phyloP scores from a whole-genome alignment of 192 early-diverging fungal genomes.

The Blastocladiella britannica region DNA sequence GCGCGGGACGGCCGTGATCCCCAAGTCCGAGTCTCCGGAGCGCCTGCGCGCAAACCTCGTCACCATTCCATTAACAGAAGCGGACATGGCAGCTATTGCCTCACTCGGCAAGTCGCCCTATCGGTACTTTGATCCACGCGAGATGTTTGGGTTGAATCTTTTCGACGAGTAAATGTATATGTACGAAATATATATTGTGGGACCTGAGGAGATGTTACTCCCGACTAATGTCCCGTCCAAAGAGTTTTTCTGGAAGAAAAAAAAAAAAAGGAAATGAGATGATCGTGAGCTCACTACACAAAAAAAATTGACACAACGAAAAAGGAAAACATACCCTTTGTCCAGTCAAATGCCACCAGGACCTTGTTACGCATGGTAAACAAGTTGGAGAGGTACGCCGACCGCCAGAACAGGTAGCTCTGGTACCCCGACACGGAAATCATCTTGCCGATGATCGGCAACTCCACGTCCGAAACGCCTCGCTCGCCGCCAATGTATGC shows the following conservation, averaged over 20 bases:
- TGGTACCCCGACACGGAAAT: not conserved
- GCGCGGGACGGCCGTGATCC: too few species aligned
- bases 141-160: too few species aligned
- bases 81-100: too few species aligned
- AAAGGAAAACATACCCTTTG: conserved; percentile 40
- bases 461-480: conserved; percentile 58
- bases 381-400: conserved; percentile 50
- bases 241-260: too few species aligned
- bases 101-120: too few species aligned
- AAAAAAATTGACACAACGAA: not conserved
- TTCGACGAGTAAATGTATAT: too few species aligned
- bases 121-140: too few species aligned
- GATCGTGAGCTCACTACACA: not conserved
- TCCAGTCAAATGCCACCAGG: conserved; percentile 76
- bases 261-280: not conserved
- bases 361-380: conserved; percentile 65
- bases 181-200: too few species aligned
- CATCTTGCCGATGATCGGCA: not conserved
- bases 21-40: too few species aligned
- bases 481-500: conserved; percentile 87
- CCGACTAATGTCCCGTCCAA: conserved; percentile 78
- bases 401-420: conserved; percentile 59
- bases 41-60: too few species aligned
- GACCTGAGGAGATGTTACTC: too few species aligned
- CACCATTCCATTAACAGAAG: too few species aligned